A percentile compares a stretch with the other conserved stretches of the same genome.
phyloP scores from a whole-genome alignment of 176 grass and related monocot species.

The Carex pumila region DNA sequence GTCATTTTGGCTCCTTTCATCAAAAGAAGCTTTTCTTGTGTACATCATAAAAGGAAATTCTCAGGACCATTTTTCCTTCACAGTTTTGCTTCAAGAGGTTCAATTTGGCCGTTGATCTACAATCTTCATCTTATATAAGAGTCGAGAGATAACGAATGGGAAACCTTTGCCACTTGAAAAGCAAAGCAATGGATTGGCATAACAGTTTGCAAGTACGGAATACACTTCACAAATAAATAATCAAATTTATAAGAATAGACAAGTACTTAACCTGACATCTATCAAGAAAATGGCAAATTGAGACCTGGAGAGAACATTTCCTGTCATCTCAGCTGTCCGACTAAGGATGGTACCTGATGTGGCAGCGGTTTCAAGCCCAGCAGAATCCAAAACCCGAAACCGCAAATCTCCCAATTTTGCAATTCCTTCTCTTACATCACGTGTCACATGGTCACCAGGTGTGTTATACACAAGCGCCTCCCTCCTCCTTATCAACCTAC shows the following conservation, averaged over 20 bases:
- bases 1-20: not conserved
- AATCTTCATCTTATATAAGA: not conserved
- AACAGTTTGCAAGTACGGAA: not conserved
- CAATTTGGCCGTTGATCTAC: not conserved
- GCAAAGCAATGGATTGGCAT: not conserved
- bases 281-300: conserved; percentile 95
- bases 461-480: conserved; percentile 97
- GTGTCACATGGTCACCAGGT: conserved; percentile 88
- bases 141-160: not conserved
- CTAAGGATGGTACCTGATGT: conserved; percentile 85
- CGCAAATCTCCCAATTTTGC: conserved; percentile 94
- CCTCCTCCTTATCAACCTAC: conserved; percentile 80
- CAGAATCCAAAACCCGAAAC: conserved; percentile 84
- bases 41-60: not conserved
- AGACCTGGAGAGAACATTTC: conserved; percentile 65
- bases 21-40: not conserved
- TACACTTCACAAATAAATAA: not conserved
- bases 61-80: not conserved
- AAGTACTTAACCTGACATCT: conserved; percentile 70
- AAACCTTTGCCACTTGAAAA: not conserved
- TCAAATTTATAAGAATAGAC: conserved; percentile 7
- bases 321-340: conserved; percentile 77
- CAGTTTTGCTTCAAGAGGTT: not conserved
- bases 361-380: conserved; percentile 82
- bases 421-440: conserved; percentile 81